Percentiles rank a stretch among this genome's conserved stretches.
These are phyloP conservation scores for Teratosphaeria destructans DNA, from an alignment of 2,329 filamentous ascomycete species.

Conservation along the genomic window DNA sequence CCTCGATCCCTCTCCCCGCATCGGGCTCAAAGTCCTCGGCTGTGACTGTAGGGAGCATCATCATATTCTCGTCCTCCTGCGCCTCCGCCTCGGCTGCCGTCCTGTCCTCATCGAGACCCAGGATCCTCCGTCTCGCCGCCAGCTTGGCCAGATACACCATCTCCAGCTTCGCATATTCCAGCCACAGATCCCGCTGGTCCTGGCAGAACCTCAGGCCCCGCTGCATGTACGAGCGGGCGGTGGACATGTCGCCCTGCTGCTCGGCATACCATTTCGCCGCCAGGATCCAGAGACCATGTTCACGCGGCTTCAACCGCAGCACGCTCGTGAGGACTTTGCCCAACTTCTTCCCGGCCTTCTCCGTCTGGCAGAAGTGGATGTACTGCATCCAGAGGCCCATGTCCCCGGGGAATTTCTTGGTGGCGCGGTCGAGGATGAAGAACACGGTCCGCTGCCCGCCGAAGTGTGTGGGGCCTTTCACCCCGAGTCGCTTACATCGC, in stretches of 20 bases:
- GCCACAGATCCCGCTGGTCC: constrained; percentile 61
- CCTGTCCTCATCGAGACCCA: constrained; percentile 48
- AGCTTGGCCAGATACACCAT: constrained; percentile 85
- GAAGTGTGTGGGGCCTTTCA: constrained; percentile 52
- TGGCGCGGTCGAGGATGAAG: constrained; percentile 77
- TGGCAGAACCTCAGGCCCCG: constrained; percentile 84
- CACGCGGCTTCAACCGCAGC: constrained; percentile 74
- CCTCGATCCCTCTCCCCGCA: constrained; percentile 38
- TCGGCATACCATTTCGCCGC: constrained; percentile 72
- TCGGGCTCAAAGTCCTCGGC: constrained; percentile 52
- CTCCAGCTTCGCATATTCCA: constrained; percentile 84
- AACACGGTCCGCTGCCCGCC: constrained; percentile 75
- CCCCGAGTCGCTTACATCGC: constrained; percentile 67
- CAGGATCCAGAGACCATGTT: constrained; percentile 72
- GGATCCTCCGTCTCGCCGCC: constrained; percentile 57
- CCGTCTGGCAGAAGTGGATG: constrained; percentile 64
- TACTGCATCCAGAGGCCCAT: constrained; percentile 81
- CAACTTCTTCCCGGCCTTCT: constrained; percentile 52
- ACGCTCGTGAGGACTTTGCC: constrained; percentile 54
- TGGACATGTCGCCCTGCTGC: constrained; percentile 73
- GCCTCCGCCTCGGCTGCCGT: constrained; percentile 30
- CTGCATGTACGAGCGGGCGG: constrained; percentile 77
- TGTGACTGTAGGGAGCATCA: constrained; percentile 48
- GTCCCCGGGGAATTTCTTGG: constrained; percentile 73
- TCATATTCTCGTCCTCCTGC: constrained; percentile 41